phyloP scores from a whole-genome alignment of 2,329 filamentous ascomycete species.

The Amesomyces nigricolor region DNA sequence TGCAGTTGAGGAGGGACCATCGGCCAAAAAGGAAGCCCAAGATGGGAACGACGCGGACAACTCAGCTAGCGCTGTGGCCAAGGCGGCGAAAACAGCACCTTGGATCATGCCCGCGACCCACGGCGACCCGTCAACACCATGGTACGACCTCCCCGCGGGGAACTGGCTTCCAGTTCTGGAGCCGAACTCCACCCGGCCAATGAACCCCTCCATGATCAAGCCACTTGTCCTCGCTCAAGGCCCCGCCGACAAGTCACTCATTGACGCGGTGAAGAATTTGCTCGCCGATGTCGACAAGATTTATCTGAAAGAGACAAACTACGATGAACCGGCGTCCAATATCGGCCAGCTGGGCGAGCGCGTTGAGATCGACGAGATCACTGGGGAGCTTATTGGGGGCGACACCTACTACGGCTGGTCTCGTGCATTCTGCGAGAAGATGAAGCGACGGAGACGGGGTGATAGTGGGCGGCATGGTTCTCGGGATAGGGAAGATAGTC shows the following conservation, averaged over 20 bases:
- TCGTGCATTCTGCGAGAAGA: conserved; percentile 69
- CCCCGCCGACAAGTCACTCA: conserved; percentile 60
- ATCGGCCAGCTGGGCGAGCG: conserved; percentile 72
- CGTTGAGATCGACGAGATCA: conserved; percentile 59
- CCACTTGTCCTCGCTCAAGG: conserved; percentile 66
- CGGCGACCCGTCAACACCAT: conserved; percentile 66
- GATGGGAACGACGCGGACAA: conserved; percentile 17
- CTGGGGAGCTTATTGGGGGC: conserved; percentile 56
- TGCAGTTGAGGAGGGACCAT: conserved; percentile 40
- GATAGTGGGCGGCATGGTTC: neutral
- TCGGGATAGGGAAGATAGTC: conserved; percentile 25
- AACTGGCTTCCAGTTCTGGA: conserved; percentile 76
- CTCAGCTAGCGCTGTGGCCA: conserved; percentile 26
- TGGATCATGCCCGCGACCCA: conserved; percentile 71
- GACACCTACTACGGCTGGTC: conserved; percentile 91
- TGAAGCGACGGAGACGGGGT: conserved; percentile 51
- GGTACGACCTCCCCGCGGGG: conserved; percentile 76
- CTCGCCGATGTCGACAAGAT: conserved; percentile 65
- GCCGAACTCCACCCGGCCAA: conserved; percentile 67
- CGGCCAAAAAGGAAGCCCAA: conserved; percentile 4
- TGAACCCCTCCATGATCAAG: conserved; percentile 64
- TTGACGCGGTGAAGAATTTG: conserved; percentile 63
- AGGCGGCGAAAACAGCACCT: conserved; percentile 51
- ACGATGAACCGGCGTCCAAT: conserved; percentile 50
- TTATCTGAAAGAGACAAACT: conserved; percentile 49